Percentiles rank a stretch among this genome's conserved stretches.
Conservation (phyloP, 2,329 filamentous ascomycete species). For the Tolypocladium ovalisporum region DNA sequence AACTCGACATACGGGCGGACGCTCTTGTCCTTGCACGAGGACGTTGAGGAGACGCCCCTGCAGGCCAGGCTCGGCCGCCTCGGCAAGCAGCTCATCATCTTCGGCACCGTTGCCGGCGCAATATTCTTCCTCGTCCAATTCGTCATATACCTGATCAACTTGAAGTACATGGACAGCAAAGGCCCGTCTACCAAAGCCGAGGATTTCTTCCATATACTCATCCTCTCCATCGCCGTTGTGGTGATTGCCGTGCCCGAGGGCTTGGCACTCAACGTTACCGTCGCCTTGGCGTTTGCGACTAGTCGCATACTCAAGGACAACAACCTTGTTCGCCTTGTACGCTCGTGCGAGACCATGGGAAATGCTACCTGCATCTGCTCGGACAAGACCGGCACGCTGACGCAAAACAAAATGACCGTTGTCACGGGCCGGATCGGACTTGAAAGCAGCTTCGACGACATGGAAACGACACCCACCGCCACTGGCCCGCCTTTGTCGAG, state of each 20-base stretch:
- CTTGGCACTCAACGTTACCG: slow-evolving; percentile 47
- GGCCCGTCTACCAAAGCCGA: slow-evolving; percentile 40
- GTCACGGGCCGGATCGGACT: slow-evolving; percentile 44
- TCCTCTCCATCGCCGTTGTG: slow-evolving; percentile 46
- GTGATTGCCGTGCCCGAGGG: slow-evolving; percentile 52
- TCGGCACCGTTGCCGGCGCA: slow-evolving; percentile 27
- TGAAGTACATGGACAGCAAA: slow-evolving; percentile 21
- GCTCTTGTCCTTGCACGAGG: slow-evolving; percentile 66
- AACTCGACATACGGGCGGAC: slow-evolving; percentile 69
- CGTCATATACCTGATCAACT: slow-evolving; percentile 24
- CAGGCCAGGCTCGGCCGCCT: slow-evolving; percentile 69
- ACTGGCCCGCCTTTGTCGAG: slow-evolving; percentile 10
- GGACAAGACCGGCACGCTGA: slow-evolving; percentile 56
- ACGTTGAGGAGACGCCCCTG: slow-evolving; percentile 66
- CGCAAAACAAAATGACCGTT: slow-evolving; percentile 52
- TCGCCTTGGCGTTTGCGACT: slow-evolving; percentile 51
- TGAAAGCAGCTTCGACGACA: slow-evolving; percentile 24
- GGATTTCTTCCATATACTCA: slow-evolving; percentile 46
- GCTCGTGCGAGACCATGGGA: slow-evolving; percentile 53
- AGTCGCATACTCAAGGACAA: slow-evolving; percentile 54
- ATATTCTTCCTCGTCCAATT: slow-evolving; percentile 31
- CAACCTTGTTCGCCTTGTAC: slow-evolving; percentile 47
- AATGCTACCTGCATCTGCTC: slow-evolving; percentile 54
- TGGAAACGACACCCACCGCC: slow-evolving; percentile 11
- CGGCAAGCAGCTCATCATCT: slow-evolving; percentile 58